Conservation (phyloP, 768 basidiomycete species). For the Galerina sulciceps region DNA sequence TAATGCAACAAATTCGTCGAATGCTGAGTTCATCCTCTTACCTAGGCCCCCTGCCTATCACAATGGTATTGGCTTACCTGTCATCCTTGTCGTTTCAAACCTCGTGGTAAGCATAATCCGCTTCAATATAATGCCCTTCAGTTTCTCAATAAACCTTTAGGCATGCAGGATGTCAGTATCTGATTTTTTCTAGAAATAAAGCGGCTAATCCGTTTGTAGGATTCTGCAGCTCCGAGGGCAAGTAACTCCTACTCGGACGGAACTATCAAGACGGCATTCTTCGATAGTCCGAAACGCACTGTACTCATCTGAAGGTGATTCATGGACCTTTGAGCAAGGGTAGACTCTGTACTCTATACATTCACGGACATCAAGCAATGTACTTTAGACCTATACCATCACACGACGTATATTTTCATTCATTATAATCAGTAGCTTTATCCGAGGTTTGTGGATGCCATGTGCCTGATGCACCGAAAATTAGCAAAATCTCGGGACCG, state of each 20-base stretch:
- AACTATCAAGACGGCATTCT: slow-evolving; percentile 35
- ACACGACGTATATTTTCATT: no score
- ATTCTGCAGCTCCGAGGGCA: slow-evolving; percentile 45
- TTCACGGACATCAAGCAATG: no score
- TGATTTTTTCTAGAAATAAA: slow-evolving; percentile 9
- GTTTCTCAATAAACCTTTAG: slow-evolving; percentile 18
- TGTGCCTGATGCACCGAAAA: no score
- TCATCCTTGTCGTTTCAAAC: slow-evolving; percentile 39
- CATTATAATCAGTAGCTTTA: no score
- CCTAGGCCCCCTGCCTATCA: slow-evolving; percentile 33
- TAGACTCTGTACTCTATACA: no score
- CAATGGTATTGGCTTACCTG: slow-evolving; percentile 39
- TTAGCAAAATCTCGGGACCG: no score
- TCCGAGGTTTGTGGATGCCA: no score
- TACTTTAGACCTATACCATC: no score
- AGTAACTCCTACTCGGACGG: slow-evolving; percentile 33
- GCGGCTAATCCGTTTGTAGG: slow-evolving; percentile 23
- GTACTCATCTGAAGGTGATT: neutral
- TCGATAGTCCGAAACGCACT: slow-evolving; percentile 29
- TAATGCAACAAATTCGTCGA: neutral
- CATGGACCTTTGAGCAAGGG: slow-evolving; percentile 4
- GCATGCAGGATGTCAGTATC: slow-evolving; percentile 34
- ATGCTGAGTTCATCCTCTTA: neutral
- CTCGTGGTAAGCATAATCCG: slow-evolving; percentile 31
- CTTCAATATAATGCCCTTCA: neutral